Conservation (phyloP, 148 eudicot species). For the Chenopodium quinoa region DNA sequence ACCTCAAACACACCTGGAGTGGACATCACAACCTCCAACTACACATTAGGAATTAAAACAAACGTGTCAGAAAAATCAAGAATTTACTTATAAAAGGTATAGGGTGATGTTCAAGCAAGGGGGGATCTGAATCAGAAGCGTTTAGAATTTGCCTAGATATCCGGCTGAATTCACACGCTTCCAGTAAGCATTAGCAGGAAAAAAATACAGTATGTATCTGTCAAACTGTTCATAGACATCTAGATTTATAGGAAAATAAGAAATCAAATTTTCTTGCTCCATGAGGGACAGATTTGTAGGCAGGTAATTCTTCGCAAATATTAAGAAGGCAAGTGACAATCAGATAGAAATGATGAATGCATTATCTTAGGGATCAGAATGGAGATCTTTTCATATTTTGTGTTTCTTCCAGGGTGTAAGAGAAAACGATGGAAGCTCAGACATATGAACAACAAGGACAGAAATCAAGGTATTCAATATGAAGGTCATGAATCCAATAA, state of each 20-base stretch:
- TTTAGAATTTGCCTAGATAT: background rate
- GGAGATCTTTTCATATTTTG: background rate
- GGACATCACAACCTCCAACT: slow-evolving; percentile 80
- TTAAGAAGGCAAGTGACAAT: background rate
- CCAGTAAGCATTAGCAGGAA: background rate
- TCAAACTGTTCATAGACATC: background rate
- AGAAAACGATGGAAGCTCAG: background rate
- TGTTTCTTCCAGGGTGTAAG: background rate
- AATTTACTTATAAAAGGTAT: background rate
- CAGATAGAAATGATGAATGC: background rate
- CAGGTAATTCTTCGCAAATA: background rate
- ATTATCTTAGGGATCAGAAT: background rate
- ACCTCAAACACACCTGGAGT: slow-evolving; percentile 89
- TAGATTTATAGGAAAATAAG: background rate
- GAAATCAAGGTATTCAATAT: background rate
- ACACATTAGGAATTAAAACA: slow-evolving; percentile 19
- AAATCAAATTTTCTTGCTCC: background rate
- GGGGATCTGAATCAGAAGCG: background rate
- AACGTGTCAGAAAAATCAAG: slow-evolving; percentile 16
- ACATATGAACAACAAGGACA: background rate
- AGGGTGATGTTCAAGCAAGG: background rate
- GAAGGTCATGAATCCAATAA: background rate
- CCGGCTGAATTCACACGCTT: background rate
- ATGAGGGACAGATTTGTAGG: background rate
- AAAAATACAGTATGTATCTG: background rate